Percentiles rank a stretch among this genome's conserved stretches.
These are phyloP conservation scores for Pleurotus salmoneostramineus DNA, from an alignment of 768 basidiomycete species.

Conservation along the genomic window DNA sequence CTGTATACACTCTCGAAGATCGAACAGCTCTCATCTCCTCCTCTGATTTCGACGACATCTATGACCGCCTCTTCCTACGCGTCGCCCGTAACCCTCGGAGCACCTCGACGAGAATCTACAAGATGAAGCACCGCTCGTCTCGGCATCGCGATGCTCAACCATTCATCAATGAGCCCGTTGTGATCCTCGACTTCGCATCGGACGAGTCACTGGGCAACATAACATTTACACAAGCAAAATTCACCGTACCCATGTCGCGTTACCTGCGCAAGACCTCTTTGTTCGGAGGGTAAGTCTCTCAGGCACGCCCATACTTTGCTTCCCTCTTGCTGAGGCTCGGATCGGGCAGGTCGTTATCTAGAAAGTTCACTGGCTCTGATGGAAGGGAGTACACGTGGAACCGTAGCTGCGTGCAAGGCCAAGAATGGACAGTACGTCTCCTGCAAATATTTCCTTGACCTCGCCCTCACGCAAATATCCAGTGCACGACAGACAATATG, in stretches of 20 bases:
- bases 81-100: slow-evolving; percentile 46
- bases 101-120: slow-evolving; percentile 52
- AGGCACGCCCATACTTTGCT: slow-evolving; percentile 4
- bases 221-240: slow-evolving; percentile 37
- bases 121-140: slow-evolving; percentile 62
- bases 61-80: slow-evolving; percentile 71
- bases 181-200: slow-evolving; percentile 57
- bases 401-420: slow-evolving; percentile 46
- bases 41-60: slow-evolving; percentile 75
- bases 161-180: slow-evolving; percentile 46
- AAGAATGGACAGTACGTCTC: slow-evolving; percentile 72
- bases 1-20: slow-evolving; percentile 66
- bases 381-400: slow-evolving; percentile 72
- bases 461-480: slow-evolving; percentile 5
- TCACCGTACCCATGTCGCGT: slow-evolving; percentile 54
- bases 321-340: not conserved
- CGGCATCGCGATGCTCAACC: slow-evolving; percentile 53
- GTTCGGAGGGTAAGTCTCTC: slow-evolving; percentile 56
- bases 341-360: slow-evolving; percentile 50
- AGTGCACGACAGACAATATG: slow-evolving; percentile 54
- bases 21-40: slow-evolving; percentile 50
- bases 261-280: slow-evolving; percentile 62
- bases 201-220: slow-evolving; percentile 58
- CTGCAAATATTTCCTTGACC: not conserved
- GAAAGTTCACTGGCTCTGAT: slow-evolving; percentile 68